Percentiles rank a stretch among this genome's conserved stretches.
These are phyloP conservation scores for Colletotrichum coccodes DNA, from an alignment of 2,329 filamentous ascomycete genomes.

Conservation along the genomic window DNA sequence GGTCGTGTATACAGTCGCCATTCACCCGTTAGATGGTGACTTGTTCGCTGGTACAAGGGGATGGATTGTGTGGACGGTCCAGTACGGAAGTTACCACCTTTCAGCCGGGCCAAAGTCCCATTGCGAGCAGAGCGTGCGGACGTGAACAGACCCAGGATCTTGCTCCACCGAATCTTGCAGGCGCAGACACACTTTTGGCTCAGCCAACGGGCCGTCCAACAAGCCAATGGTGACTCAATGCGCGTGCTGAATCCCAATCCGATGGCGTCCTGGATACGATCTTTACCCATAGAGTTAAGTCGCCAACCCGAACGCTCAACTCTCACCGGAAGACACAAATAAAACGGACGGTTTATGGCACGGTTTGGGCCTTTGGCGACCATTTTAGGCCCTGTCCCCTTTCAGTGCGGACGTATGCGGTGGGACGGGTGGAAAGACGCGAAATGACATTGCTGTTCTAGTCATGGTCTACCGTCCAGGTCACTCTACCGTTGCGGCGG, in stretches of 20 bases:
- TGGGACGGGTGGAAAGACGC: conserved; percentile 17
- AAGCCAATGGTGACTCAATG: not conserved
- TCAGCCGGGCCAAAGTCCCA: not conserved
- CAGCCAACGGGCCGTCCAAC: conserved; percentile 5
- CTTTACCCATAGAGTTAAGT: not conserved
- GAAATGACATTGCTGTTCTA: conserved; percentile 32
- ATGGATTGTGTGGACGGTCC: not conserved
- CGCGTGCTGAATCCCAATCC: not conserved
- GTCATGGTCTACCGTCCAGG: conserved; percentile 29
- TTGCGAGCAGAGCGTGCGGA: not conserved
- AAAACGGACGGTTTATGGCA: conserved; percentile 4
- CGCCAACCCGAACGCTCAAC: not conserved
- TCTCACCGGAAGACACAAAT: conserved; percentile 10
- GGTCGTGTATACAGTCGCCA: not conserved
- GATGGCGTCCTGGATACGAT: not conserved
- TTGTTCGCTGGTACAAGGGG: not conserved
- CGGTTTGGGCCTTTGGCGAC: not conserved
- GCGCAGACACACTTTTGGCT: not conserved
- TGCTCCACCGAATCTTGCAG: conserved; percentile 11
- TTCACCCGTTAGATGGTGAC: not conserved
- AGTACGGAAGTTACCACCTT: not conserved
- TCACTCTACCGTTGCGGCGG: conserved; percentile 16
- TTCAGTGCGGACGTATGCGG: not conserved
- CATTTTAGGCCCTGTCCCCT: not conserved
- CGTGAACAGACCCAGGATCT: conserved; percentile 10